These are phyloP conservation scores for Irpex sp. DNA, from an alignment of 1,284 basidiomycete species.

Conservation along the genomic window DNA sequence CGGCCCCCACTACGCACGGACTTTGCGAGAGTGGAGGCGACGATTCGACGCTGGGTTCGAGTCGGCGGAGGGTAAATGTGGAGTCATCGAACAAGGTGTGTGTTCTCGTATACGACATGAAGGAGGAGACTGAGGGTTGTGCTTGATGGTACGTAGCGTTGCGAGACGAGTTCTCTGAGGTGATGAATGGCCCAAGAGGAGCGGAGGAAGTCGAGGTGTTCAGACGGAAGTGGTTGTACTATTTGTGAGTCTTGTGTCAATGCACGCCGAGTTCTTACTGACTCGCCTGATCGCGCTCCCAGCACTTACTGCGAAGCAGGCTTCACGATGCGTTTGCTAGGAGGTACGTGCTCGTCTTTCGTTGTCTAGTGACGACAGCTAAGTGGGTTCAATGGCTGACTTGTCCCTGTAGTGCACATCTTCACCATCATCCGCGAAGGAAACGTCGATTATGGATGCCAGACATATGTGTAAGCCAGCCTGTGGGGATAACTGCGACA, in stretches of 20 bases:
- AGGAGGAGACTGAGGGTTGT: background rate
- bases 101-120: background rate
- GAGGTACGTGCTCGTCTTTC: constrained; percentile 42
- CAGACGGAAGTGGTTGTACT: constrained; percentile 78
- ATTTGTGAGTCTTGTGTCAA: constrained; percentile 31
- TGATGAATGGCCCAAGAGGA: constrained; percentile 39
- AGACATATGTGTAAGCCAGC: constrained; percentile 22
- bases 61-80: constrained; percentile 8
- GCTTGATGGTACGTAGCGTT: constrained; percentile 36
- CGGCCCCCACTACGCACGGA: constrained; percentile 78
- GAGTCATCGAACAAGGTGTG: constrained; percentile 46
- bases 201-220: constrained; percentile 70
- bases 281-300: constrained; percentile 17
- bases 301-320: constrained; percentile 78
- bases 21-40: constrained; percentile 77
- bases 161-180: constrained; percentile 56
- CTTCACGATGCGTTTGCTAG: constrained; percentile 66
- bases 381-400: too few relatives aligned
- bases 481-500: too few relatives aligned
- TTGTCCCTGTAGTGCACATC: constrained; percentile 43
- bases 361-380: background rate
- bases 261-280: constrained; percentile 14
- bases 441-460: constrained; percentile 46
- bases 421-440: constrained; percentile 61
- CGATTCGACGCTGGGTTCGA: constrained; percentile 63